Evolutionary conservation across 139 green algal genomes (phyloP).

Genomic region (Limnomonas spitsbergensis): DNA sequence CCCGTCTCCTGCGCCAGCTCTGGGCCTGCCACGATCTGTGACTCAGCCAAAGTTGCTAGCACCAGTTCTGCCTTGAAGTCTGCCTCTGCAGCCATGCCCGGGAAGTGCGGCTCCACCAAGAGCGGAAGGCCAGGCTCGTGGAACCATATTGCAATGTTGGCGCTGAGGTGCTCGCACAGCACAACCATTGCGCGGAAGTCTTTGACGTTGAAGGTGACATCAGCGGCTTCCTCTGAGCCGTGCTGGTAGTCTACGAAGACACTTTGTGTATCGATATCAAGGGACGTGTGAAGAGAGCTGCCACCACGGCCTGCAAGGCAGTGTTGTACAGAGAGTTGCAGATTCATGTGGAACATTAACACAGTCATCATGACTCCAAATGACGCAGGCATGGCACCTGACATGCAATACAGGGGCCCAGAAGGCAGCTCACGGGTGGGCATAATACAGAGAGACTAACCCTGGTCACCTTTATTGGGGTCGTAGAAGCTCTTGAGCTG

Average conservation of each 20-base stretch:
- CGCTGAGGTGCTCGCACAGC: not conserved
- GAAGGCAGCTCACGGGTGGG: too few species aligned
- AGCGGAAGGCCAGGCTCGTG: not conserved
- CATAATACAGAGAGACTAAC: too few species aligned
- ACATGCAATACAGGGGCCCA: too few species aligned
- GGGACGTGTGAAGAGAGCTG: conserved; percentile 10
- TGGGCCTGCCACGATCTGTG: not conserved
- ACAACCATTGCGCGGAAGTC: conserved; percentile 1
- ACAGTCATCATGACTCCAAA: too few species aligned
- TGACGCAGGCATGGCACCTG: too few species aligned
- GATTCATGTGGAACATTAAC: too few species aligned
- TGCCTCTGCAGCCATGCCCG: not conserved
- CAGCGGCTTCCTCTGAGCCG: not conserved
- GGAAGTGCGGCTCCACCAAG: not conserved
- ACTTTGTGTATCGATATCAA: not conserved
- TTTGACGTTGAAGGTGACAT: conserved; percentile 19
- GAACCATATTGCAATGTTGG: not conserved
- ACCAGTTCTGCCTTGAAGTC: not conserved
- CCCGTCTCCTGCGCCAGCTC: too few species aligned
- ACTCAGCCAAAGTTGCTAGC: not conserved
- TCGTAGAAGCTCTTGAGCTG: not conserved
- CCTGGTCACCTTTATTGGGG: not conserved
- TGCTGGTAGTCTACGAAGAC: conserved; percentile 11
- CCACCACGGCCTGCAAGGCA: not conserved
- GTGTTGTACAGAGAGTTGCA: too few species aligned